Base-by-base conservation (phyloP, 305 asterid genomes). In the Fraxinus floribunda region DNA sequence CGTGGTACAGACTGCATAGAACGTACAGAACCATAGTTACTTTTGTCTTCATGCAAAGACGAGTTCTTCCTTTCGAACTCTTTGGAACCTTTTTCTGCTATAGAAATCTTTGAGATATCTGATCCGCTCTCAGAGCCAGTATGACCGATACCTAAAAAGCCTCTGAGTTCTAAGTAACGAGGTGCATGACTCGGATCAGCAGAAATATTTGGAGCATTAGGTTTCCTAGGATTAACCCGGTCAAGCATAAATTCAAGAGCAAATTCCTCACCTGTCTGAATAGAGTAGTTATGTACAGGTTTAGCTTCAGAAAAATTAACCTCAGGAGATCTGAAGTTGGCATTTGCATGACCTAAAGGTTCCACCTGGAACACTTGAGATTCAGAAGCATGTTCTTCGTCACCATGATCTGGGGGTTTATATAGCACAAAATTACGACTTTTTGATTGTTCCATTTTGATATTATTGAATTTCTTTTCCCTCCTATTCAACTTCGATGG, bases 181-280 rank as follows among this genome's bases (percentile, higher is more conserved):
- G 89, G 87, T 18, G 88, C 81, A 77, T 80, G 80, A 87, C 84
- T 87, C 68, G 91, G 90, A 87, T 90, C 93, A 77, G 89, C 90
- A 68, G 88, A 76, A 78, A 78, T 60, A 80, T 81, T 88, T 78
- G 93, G 90, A 81, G 68, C 85, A 82, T 83, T 80, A 77, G 92
- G 88, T 80, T 86, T 84, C 88, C 85, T 85, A 15, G 91, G 90
- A 86, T 87, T 90, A 81, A 88, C 89, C 70, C 93, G 85, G 79
- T 91, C 94, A 13, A 86, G 94, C 94, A 93, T 93, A 84, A 93
- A 93, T 79, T 93, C 95, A 36, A 91, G 89, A 66, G 93, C 86
- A 82, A 93, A 93, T 86, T 91, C 97, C 84, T 93, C 97, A 49
- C 97, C 97, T 22, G 97, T 93, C 86, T 88, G 95, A 79, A 93